A percentile compares a stretch with the other conserved stretches of the same genome.
Conservation (phyloP, 371 early-diverging fungal species). For the Mortierella sp. region DNA sequence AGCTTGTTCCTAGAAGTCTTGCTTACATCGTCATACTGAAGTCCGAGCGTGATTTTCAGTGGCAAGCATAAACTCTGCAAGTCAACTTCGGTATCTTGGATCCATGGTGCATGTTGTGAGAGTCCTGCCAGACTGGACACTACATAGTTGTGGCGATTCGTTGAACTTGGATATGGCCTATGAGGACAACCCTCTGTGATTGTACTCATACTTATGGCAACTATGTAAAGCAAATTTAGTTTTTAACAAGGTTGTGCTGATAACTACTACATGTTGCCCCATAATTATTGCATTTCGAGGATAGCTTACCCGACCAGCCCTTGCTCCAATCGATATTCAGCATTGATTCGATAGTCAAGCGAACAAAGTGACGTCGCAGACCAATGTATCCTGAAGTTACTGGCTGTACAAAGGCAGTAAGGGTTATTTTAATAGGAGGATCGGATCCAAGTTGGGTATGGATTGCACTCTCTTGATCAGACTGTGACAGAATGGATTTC, state of each 20-base stretch:
- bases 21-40: constrained; percentile 4
- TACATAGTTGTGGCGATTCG: background rate
- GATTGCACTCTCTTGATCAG: background rate
- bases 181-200: background rate
- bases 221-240: no score
- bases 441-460: background rate
- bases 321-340: constrained; percentile 32
- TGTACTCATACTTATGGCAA: background rate
- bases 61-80: constrained; percentile 15
- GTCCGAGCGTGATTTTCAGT: constrained; percentile 15
- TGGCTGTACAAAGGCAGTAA: constrained; percentile 21
- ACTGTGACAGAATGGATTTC: constrained; percentile 8
- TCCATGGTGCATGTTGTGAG: constrained; percentile 21
- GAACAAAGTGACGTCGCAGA: constrained; percentile 11
- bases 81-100: constrained; percentile 14
- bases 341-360: constrained; percentile 11
- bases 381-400: constrained; percentile 8
- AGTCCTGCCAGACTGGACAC: constrained; percentile 13
- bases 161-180: background rate
- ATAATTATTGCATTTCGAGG: background rate
- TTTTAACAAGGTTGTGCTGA: no score
- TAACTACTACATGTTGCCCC: no score
- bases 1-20: background rate
- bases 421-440: background rate
- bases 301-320: constrained; percentile 39